A percentile compares a stretch with the other conserved stretches of the same genome.
Conservation (phyloP, 345 rosid species). For the Salix koriyanagi region DNA sequence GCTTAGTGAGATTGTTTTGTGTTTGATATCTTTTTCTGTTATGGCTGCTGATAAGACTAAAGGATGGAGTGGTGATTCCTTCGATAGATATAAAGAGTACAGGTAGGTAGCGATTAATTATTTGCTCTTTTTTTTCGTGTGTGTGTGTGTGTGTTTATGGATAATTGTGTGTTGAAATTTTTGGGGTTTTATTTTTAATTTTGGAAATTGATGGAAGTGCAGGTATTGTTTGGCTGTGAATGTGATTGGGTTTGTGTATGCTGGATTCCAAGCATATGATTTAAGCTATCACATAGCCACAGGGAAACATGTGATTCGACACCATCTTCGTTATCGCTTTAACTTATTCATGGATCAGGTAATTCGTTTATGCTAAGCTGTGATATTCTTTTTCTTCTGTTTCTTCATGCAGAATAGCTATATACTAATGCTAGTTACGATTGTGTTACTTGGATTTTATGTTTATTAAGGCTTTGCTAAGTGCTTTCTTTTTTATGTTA, state of each 20-base stretch:
- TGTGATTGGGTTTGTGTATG: constrained; percentile 67
- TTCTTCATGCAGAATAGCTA: background rate
- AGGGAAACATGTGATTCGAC: constrained; percentile 45
- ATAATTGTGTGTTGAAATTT: background rate
- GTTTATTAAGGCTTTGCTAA: background rate
- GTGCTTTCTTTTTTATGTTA: background rate
- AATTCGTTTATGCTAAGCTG: constrained; percentile 12
- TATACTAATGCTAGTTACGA: background rate
- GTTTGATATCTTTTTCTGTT: constrained; percentile 87
- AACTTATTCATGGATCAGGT: constrained; percentile 93
- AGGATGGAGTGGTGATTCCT: constrained; percentile 99
- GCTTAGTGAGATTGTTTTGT: constrained; percentile 53
- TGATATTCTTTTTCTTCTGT: background rate
- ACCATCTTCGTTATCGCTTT: constrained; percentile 47
- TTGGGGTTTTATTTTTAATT: background rate
- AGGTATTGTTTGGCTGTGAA: constrained; percentile 87
- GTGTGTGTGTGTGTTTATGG: background rate
- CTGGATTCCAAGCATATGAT: constrained; percentile 69
- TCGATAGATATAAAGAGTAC: constrained; percentile 85
- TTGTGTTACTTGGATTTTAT: background rate
- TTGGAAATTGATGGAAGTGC: constrained; percentile 6
- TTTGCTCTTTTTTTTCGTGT: background rate
- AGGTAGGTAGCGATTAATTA: constrained; percentile 35
- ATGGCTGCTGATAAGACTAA: constrained; percentile 95
- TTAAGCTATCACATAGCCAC: constrained; percentile 49